Base-by-base conservation (phyloP, 768 basidiomycete genomes). In the Austroboletus eburneus region DNA sequence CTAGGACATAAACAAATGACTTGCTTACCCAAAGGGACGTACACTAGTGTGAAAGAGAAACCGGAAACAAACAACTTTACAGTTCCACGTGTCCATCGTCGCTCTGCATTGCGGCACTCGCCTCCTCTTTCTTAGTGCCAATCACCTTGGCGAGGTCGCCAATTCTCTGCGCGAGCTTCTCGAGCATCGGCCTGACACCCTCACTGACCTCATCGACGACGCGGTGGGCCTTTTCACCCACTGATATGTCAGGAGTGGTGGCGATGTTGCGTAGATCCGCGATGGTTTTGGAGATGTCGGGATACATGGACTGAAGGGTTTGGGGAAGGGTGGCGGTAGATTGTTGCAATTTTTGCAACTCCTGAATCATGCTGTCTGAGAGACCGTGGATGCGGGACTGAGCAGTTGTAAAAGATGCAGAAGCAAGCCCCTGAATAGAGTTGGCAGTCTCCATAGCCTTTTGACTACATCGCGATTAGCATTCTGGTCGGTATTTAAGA, bases 371-470 rank as follows among this genome's bases (percentile, higher is more conserved):
- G 43, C 67, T 77, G 50, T 85, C 78, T 29, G 83, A 82, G 30
- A 87, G 76, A 3, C 69, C 51, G 55, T 81, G 75, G 34, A 87
- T 75, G 49, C 75, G 78, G 30, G 71, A 58, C 55, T 83, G 79
- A 14, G 84, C 80, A n/a, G 35, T 72, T 68, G 4, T 67, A 58
- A 36, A 83, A 40, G 80, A 80, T 3, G 77, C 73, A 0, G 84
- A 72, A 18, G 86, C 79, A 22, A 82, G 70, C 13, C 70, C 64
- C 57, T 76, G 78, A 61, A 91, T 78, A 39, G 73, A 71, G 27
- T 80, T 74, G 16, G 86, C 85, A 18, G 81, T 83, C 41, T 80
- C 80, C 3, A 78, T 77, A 3, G 86, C 87, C 48, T 76, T 77
- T 72, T 88, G 83, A 43, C 85, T 87, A 48, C 6, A 42, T 17